Percentiles rank a stretch among this genome's conserved stretches.
These are phyloP conservation scores for Globisporangium echinulatum DNA, from an alignment of 352 stramenopile genomes.

Conservation along the genomic window DNA sequence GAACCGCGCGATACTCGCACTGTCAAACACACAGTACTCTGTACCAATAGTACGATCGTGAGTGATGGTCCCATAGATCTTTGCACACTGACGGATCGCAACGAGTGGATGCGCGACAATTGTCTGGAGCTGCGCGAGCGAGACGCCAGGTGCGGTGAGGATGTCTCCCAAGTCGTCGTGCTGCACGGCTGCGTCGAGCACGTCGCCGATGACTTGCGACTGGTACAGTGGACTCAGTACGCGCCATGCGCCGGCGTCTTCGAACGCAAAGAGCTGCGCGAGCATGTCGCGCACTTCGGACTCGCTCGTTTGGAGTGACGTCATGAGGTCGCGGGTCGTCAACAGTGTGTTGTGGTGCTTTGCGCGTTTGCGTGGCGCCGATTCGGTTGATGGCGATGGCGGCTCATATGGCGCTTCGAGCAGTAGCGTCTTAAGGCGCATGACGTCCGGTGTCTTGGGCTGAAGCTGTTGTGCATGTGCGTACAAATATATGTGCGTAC, in stretches of 20 bases:
- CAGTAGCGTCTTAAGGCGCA: slow-evolving; percentile 51
- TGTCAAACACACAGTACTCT: no score
- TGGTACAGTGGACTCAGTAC: slow-evolving; percentile 56
- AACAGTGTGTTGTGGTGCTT: slow-evolving; percentile 50
- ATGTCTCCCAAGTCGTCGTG: slow-evolving; percentile 49
- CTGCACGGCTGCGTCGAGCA: slow-evolving; percentile 69
- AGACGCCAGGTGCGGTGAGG: slow-evolving; percentile 29
- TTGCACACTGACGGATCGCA: slow-evolving; percentile 64
- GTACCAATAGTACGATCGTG: no score
- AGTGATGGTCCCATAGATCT: slow-evolving; percentile 43
- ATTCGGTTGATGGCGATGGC: slow-evolving; percentile 2
- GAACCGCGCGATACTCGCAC: slow-evolving; percentile 48
- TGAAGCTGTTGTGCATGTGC: slow-evolving; percentile 33
- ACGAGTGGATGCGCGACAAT: slow-evolving; percentile 33
- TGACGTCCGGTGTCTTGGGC: slow-evolving; percentile 47
- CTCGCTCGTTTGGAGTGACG: slow-evolving; percentile 52
- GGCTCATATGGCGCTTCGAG: slow-evolving; percentile 60
- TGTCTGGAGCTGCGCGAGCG: slow-evolving; percentile 31
- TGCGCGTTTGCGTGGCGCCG: slow-evolving; percentile 26
- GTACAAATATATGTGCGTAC: no score
- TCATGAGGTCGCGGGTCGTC: slow-evolving; percentile 56
- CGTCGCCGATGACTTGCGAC: slow-evolving; percentile 51
- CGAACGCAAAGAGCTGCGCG: slow-evolving; percentile 52
- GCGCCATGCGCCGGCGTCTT: slow-evolving; percentile 61
- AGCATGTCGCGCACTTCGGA: slow-evolving; percentile 59